A percentile compares a stretch with the other conserved stretches of the same genome.
phyloP scores from a whole-genome alignment of 768 basidiomycete species.

The Tylopilus subfusipes region DNA sequence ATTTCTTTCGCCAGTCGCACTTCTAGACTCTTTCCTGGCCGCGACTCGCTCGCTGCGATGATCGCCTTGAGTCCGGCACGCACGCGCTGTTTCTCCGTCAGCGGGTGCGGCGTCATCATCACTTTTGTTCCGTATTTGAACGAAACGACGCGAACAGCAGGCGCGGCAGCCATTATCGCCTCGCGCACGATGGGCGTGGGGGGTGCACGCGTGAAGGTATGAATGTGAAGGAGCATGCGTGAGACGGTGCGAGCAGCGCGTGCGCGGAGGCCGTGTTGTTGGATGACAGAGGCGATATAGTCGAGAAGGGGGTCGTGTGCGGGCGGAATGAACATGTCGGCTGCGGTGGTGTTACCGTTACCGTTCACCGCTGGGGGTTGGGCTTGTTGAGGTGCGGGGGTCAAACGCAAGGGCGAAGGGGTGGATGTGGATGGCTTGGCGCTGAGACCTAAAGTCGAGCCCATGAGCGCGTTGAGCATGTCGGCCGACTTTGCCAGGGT shows the following conservation, averaged over 20 bases:
- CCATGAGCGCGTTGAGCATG: conserved; percentile 24
- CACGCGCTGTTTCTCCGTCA: conserved; percentile 78
- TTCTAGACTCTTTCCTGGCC: conserved; percentile 54
- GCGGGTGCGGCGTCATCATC: conserved; percentile 61
- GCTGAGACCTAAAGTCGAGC: conserved; percentile 18
- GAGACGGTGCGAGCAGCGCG: conserved; percentile 54
- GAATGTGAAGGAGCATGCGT: conserved; percentile 66
- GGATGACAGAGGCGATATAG: conserved; percentile 60
- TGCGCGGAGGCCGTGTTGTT: conserved; percentile 62
- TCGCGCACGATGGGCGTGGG: conserved; percentile 76
- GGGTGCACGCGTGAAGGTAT: conserved; percentile 69
- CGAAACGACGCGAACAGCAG: conserved; percentile 60
- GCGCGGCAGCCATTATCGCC: conserved; percentile 67
- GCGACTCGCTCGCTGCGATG: conserved; percentile 54
- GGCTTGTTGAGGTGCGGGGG: background rate
- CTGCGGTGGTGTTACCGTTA: background rate
- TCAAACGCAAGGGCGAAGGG: background rate
- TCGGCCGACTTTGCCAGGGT: conserved; percentile 24
- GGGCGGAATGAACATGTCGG: conserved; percentile 60
- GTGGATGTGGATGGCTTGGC: conserved; percentile 1
- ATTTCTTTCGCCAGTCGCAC: conserved; percentile 79
- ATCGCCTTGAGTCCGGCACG: conserved; percentile 71
- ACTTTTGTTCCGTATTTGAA: conserved; percentile 64
- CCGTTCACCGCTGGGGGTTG: background rate
- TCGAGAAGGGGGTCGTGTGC: conserved; percentile 69